A percentile compares a stretch with the other conserved stretches of the same genome.
phyloP scores from a whole-genome alignment of 2,329 filamentous ascomycete genomes.

The Colletotrichum caudatum region DNA sequence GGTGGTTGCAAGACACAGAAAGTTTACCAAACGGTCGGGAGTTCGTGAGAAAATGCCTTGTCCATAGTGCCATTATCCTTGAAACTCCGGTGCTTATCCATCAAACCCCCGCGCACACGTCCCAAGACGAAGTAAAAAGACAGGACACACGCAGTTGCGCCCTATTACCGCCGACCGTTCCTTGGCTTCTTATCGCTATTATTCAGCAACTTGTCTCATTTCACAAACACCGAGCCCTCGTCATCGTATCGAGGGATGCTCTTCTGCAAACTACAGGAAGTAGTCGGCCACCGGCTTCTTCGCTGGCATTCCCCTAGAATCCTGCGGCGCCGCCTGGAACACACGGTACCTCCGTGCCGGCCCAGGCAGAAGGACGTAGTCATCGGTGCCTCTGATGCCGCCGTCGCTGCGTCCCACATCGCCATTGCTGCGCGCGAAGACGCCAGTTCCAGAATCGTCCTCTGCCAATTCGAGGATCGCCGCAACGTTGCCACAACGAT shows the following conservation, averaged over 20 bases:
- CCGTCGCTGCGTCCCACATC: slow-evolving; percentile 72
- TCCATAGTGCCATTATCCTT: slow-evolving; percentile 9
- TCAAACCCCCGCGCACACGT: slow-evolving; percentile 4
- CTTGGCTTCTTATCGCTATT: slow-evolving; percentile 1
- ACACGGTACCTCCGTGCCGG: slow-evolving; percentile 93
- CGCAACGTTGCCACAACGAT: slow-evolving; percentile 94
- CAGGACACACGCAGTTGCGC: not conserved
- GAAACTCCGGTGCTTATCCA: slow-evolving; percentile 22
- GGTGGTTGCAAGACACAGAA: not conserved
- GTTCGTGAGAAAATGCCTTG: not conserved
- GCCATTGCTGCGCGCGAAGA: slow-evolving; percentile 78
- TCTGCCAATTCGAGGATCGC: slow-evolving; percentile 94
- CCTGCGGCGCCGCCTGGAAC: slow-evolving; percentile 96
- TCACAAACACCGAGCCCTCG: not conserved
- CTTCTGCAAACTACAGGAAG: slow-evolving; percentile 71
- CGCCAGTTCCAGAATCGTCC: slow-evolving; percentile 80
- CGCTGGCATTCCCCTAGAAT: slow-evolving; percentile 95
- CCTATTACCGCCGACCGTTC: slow-evolving; percentile 13
- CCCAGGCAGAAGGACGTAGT: slow-evolving; percentile 59
- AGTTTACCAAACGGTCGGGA: not conserved
- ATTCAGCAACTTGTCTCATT: slow-evolving; percentile 1
- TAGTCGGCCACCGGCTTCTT: slow-evolving; percentile 99
- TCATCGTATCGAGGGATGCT: slow-evolving; percentile 44
- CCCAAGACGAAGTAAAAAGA: slow-evolving; percentile 3
- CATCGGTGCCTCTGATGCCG: slow-evolving; percentile 50